These are phyloP conservation scores for Leonotis leonurus DNA, from an alignment of 257 asterid species.

Conservation along the genomic window DNA sequence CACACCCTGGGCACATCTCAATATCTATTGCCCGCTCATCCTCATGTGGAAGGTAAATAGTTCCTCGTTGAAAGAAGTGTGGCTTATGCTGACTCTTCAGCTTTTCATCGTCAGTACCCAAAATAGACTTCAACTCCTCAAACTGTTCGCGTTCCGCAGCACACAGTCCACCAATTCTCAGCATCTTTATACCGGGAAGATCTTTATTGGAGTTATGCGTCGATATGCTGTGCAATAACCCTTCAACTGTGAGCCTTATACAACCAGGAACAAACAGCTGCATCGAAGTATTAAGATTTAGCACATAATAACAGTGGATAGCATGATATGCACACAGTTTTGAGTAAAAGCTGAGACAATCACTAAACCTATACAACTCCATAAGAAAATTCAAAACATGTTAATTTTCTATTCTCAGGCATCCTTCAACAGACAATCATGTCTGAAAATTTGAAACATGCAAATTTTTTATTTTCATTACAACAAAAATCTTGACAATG, in stretches of 20 bases:
- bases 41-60: conserved; percentile 45
- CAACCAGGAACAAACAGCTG: conserved; percentile 85
- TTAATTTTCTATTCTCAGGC: not conserved
- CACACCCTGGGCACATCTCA: conserved; percentile 73
- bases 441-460: not conserved
- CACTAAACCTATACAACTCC: not conserved
- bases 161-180: conserved; percentile 63
- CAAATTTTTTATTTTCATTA: not conserved
- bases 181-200: conserved; percentile 40
- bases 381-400: not conserved
- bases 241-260: conserved; percentile 60
- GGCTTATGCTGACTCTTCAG: conserved; percentile 34
- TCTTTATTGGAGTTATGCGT: conserved; percentile 34
- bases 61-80: conserved; percentile 50
- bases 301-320: not conserved
- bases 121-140: conserved; percentile 38
- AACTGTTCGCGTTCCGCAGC: conserved; percentile 53
- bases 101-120: conserved; percentile 29
- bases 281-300: conserved; percentile 14
- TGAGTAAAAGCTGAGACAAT: not conserved
- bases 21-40: conserved; percentile 73
- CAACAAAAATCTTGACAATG: not conserved
- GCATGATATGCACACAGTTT: not conserved
- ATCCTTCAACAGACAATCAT: no score
- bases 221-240: conserved; percentile 43